Evolutionary conservation across 805 yeast genomes (phyloP).

Genomic region (Candida ascalaphidarum): DNA sequence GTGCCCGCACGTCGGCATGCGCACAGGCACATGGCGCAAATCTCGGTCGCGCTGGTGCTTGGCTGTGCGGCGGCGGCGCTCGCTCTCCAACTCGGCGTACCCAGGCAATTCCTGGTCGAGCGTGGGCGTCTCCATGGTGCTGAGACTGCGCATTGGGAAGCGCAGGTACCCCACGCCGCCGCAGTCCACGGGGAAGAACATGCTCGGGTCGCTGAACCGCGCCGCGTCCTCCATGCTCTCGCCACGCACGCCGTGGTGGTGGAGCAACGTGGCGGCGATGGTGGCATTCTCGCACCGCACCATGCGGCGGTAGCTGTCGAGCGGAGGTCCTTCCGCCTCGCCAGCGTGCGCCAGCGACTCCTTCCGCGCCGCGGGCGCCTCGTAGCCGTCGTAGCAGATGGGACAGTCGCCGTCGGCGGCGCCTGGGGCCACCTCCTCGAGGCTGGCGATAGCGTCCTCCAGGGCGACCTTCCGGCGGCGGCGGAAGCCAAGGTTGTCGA

Average conservation of each 20-base stretch:
- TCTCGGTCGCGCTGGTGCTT: too few relatives aligned
- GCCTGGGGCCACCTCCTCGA: slow-evolving; percentile 13
- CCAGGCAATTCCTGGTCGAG: slow-evolving; percentile 22
- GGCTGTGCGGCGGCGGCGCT: too few relatives aligned
- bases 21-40: slow-evolving; percentile 5
- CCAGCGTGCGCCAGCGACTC: too few relatives aligned
- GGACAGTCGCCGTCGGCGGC: slow-evolving; percentile 21
- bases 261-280: too few relatives aligned
- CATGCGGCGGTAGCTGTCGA: too few relatives aligned
- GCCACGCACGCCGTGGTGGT: too few relatives aligned
- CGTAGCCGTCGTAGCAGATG: slow-evolving; percentile 32
- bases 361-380: too few relatives aligned
- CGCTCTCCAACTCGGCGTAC: too few relatives aligned
- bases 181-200: slow-evolving; percentile 24
- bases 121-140: slow-evolving; percentile 9
- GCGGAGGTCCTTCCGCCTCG: too few relatives aligned
- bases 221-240: too few relatives aligned
- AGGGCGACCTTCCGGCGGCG: slow-evolving; percentile 28
- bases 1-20: slow-evolving; percentile 9
- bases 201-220: slow-evolving; percentile 20
- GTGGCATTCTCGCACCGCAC: too few relatives aligned
- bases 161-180: slow-evolving; percentile 14
- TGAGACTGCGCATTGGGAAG: slow-evolving; percentile 18
- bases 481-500: too few relatives aligned
- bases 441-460: slow-evolving; percentile 28